A percentile compares a stretch with the other conserved stretches of the same genome.
Conservation (phyloP, 2,329 filamentous ascomycete species). For the Madurella fahalii region DNA sequence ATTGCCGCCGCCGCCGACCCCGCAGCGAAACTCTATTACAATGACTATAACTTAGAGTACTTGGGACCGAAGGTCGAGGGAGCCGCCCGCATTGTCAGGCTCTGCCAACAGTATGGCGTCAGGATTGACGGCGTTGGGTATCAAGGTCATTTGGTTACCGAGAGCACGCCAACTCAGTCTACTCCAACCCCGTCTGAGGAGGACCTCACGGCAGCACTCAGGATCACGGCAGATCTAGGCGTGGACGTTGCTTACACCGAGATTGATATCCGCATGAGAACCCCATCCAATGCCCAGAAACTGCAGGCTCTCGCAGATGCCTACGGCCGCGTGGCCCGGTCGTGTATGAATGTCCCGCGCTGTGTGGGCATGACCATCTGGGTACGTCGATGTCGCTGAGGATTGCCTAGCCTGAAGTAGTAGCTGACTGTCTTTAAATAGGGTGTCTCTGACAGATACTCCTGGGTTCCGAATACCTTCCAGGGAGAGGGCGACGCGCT, state of each 20-base stretch:
- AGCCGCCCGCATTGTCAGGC: constrained; percentile 32
- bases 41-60: constrained; percentile 39
- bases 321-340: constrained; percentile 32
- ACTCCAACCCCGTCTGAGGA: constrained; percentile 32
- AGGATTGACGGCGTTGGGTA: constrained; percentile 51
- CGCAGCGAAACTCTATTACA: constrained; percentile 53
- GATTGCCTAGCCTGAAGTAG: neutral
- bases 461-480: constrained; percentile 26
- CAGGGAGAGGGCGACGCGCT: constrained; percentile 24
- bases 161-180: constrained; percentile 35
- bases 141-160: constrained; percentile 44
- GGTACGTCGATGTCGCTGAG: constrained; percentile 17
- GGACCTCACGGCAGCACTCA: constrained; percentile 33
- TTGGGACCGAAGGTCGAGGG: constrained; percentile 31
- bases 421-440: constrained; percentile 11
- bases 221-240: constrained; percentile 38
- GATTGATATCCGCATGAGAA: constrained; percentile 44
- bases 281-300: constrained; percentile 37
- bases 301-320: constrained; percentile 39
- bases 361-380: constrained; percentile 31
- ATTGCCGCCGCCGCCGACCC: constrained; percentile 45
- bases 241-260: constrained; percentile 52
- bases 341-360: constrained; percentile 26
- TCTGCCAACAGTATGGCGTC: constrained; percentile 33
- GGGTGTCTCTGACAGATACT: constrained; percentile 27